Evolutionary conservation across 257 asterid species (phyloP), one percentile per base, ranked within the genome.

Genomic region (Misopates orontium): DNA sequence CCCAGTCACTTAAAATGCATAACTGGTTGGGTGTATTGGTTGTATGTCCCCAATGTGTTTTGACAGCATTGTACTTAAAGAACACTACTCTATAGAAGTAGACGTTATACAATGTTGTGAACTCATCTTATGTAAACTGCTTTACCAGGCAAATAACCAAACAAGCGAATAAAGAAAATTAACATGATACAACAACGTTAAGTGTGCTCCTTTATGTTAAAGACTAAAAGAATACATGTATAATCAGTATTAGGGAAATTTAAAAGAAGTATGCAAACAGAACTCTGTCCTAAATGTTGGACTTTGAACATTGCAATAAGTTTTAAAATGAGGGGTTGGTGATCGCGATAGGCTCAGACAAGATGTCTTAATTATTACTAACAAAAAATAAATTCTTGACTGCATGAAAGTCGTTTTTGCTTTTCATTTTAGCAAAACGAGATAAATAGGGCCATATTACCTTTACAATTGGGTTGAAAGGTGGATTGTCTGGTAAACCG

Each of bases 71-170:
- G 7, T 28, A 28, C 7, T 28, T 45, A 45, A 14, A 16, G 4
- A 15, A 45, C 50, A 13, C 19, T 13, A 6, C 18, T 14, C 51
- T 16, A 7, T 12, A 45, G 15, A 13, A 13, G 11, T 45, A 14
- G 51, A n/a, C 14, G 51, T 0, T 45, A 1, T 45, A 45, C 20
- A 45, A 2, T 45, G 51, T 45, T 45, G 42, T 22, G 36, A 56
- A 54, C 45, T 18, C 64, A 66, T 54, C 31, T 41, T 16, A 31
- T 19, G 11, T 10, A n/a, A 28, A 20, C 58, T 17, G 58, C 4
- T 47, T 54, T 63, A 62, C 25, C 28, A 63, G 55, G 61, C 25
- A 9, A 32, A 59, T 50, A 50, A 59, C 36, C n/a, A 15, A 50
- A 31, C 21, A 39, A 22, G 55, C 20, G 44, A 45, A 19, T 56